These are phyloP conservation scores for Amylocarpus encephaloides DNA, from an alignment of 2,329 filamentous ascomycete genomes.

Conservation along the genomic window DNA sequence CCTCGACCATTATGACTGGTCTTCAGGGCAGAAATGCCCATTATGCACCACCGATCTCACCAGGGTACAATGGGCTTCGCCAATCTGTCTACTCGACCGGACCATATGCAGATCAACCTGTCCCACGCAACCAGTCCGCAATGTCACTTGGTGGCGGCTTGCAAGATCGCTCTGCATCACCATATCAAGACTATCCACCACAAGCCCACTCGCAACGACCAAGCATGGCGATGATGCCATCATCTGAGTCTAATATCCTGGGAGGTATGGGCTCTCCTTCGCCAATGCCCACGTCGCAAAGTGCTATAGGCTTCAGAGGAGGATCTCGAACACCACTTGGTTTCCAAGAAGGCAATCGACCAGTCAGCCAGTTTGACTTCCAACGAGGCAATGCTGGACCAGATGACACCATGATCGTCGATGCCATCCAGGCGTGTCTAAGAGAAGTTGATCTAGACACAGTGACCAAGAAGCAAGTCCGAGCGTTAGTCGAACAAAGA, in stretches of 20 bases:
- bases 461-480: conserved; percentile 97
- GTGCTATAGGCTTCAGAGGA: conserved; percentile 34
- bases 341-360: conserved; percentile 34
- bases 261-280: conserved; percentile 31
- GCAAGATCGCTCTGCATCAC: conserved; percentile 46
- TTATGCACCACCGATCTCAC: conserved; percentile 80
- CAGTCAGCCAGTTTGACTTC: conserved; percentile 55
- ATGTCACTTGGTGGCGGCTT: conserved; percentile 53
- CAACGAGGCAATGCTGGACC: conserved; percentile 55
- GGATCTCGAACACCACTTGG: conserved; percentile 43
- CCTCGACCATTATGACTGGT: conserved; percentile 80
- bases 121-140: conserved; percentile 62
- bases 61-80: conserved; percentile 54
- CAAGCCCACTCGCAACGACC: conserved; percentile 38
- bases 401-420: conserved; percentile 72
- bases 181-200: conserved; percentile 48
- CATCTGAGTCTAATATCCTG: conserved; percentile 22
- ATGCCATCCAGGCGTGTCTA: conserved; percentile 77
- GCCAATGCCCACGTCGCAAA: conserved; percentile 34
- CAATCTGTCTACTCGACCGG: conserved; percentile 35
- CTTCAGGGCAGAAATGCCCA: conserved; percentile 56
- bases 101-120: conserved; percentile 43
- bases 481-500: conserved; percentile 85
- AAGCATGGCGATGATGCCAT: conserved; percentile 56
- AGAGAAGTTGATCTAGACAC: conserved; percentile 86